A percentile compares a stretch with the other conserved stretches of the same genome.
phyloP scores from a whole-genome alignment of 441 rosid genomes.

The Theobroma grandiflorum region DNA sequence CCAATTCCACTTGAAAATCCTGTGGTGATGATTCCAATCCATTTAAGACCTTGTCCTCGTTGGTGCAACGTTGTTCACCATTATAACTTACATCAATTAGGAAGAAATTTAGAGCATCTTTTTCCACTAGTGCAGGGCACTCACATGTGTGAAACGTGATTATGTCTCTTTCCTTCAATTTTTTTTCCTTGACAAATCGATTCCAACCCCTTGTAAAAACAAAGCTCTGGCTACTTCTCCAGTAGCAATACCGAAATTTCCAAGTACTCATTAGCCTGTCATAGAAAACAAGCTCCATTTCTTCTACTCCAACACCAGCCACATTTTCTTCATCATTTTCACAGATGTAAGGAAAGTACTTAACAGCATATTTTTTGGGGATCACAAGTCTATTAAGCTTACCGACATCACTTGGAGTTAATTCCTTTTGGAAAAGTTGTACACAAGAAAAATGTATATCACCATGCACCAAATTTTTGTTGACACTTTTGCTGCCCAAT shows the following conservation, averaged over 20 bases:
- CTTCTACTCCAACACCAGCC: conserved; percentile 38
- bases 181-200: conserved; percentile 69
- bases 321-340: conserved; percentile 33
- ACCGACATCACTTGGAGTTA: conserved; percentile 80
- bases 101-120: conserved; percentile 38
- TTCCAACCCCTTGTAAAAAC: conserved; percentile 94
- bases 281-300: conserved; percentile 58
- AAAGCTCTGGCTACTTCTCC: conserved; percentile 90
- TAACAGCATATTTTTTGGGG: conserved; percentile 60
- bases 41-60: background rate
- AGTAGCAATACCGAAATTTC: conserved; percentile 88
- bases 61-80: conserved; percentile 17
- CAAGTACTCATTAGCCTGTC: conserved; percentile 71
- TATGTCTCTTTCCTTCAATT: conserved; percentile 54
- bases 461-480: conserved; percentile 25
- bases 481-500: background rate
- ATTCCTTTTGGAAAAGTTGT: conserved; percentile 63
- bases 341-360: conserved; percentile 49
- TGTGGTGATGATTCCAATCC: background rate
- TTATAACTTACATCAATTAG: conserved; percentile 54
- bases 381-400: conserved; percentile 76
- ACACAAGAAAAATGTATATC: conserved; percentile 36
- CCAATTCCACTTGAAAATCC: conserved; percentile 40
- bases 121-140: conserved; percentile 22
- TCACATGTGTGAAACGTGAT: conserved; percentile 55